Conservation (phyloP, 352 stramenopile species). For the Phytophthora niederhauseri region DNA sequence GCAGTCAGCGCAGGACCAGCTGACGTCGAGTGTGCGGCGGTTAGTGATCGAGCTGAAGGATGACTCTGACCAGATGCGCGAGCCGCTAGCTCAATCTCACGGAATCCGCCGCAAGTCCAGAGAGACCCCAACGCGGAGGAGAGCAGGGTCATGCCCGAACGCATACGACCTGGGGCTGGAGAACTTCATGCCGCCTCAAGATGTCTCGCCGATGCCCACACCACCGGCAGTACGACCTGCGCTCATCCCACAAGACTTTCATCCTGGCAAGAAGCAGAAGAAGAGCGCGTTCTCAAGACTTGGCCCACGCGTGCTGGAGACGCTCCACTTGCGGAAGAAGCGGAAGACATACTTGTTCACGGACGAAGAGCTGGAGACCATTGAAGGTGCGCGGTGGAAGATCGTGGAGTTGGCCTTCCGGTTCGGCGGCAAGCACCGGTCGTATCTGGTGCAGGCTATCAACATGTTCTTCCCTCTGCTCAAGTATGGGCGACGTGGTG, state of each 20-base stretch:
- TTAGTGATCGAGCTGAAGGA: slow-evolving; percentile 79
- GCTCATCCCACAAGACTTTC: slow-evolving; percentile 19
- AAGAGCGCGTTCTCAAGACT: slow-evolving; percentile 65
- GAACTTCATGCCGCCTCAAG: slow-evolving; percentile 15
- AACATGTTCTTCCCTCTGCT: slow-evolving; percentile 87
- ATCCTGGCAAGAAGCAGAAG: slow-evolving; percentile 43
- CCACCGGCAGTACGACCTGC: slow-evolving; percentile 12
- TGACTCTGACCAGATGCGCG: slow-evolving; percentile 52
- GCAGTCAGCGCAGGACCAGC: slow-evolving; percentile 55
- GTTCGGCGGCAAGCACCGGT: slow-evolving; percentile 84
- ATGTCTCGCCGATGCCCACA: slow-evolving; percentile 16
- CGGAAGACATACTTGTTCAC: slow-evolving; percentile 80
- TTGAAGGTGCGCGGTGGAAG: slow-evolving; percentile 86
- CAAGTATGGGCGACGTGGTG: slow-evolving; percentile 82
- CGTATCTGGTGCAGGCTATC: slow-evolving; percentile 86
- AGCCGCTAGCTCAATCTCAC: slow-evolving; percentile 30
- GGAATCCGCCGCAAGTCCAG: slow-evolving; percentile 26
- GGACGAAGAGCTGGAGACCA: slow-evolving; percentile 77
- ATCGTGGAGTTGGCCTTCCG: slow-evolving; percentile 87
- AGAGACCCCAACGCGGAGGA: slow-evolving; percentile 32
- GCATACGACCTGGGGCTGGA: slow-evolving; percentile 32
- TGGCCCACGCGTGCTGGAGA: slow-evolving; percentile 63
- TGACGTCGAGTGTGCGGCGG: slow-evolving; percentile 77
- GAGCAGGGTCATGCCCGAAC: slow-evolving; percentile 74
- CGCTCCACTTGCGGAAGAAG: slow-evolving; percentile 67